Base-by-base conservation (phyloP, 75 land plant genomes). In the Selaginella moellendorffii region DNA sequence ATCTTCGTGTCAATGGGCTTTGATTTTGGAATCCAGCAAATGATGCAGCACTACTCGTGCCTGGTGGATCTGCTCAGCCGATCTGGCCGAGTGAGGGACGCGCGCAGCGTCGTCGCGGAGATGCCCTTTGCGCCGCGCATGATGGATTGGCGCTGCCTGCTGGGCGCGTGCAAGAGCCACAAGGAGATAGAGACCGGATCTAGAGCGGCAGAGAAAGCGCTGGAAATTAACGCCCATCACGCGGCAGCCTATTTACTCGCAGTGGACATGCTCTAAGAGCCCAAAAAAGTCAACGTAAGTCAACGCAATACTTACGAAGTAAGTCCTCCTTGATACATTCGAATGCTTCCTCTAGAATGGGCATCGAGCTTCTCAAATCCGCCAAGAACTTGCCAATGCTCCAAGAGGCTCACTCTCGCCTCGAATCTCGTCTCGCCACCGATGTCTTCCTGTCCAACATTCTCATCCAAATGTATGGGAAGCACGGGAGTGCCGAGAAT, bases 221-320 rank as follows among this genome's bases (percentile, higher is more conserved):
- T 70, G 1, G 46, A 69, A 29, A 30, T 76, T 54, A 73, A 82
- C 24, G 78, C 84, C 0, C 25, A 46, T 59, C 69, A 76, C 67
- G 73, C 67, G 61, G 74, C 75, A 27, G 72, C 68, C 68, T 78
- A 78, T 54, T 65, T 82, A 1, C 63, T 76, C n/a, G n/a, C n/a
- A n/a, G n/a, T n/a, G n/a, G n/a, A n/a, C n/a, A n/a, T n/a, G n/a
- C n/a, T n/a, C n/a, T n/a, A n/a, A n/a, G n/a, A n/a, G n/a, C n/a
- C n/a, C n/a, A n/a, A n/a, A n/a, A n/a, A n/a, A n/a, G n/a, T n/a
- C n/a, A n/a, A n/a, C n/a, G n/a, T n/a, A n/a, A n/a, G n/a, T n/a
- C n/a, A n/a, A n/a, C n/a, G n/a, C n/a, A n/a, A n/a, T n/a, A n/a
- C n/a, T n/a, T n/a, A n/a, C n/a, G n/a, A n/a, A n/a, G n/a, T n/a